phyloP scores from a whole-genome alignment of 352 stramenopile genomes.

The Nothophytophthora sp. region DNA sequence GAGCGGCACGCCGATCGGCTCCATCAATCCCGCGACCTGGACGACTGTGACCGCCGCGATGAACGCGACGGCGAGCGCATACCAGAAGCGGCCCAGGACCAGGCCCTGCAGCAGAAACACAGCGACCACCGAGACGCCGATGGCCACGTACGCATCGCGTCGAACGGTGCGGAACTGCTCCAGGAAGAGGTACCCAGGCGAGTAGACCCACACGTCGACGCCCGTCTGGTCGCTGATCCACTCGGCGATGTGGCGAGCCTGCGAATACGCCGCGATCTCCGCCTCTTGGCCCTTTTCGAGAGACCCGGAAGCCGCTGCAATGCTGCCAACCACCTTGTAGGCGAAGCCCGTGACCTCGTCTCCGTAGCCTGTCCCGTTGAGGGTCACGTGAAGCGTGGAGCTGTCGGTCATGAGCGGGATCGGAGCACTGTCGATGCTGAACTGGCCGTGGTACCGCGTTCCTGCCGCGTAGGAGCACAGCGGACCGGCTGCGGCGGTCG shows the following conservation, averaged over 20 bases:
- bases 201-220: slow-evolving; percentile 76
- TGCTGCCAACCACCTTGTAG: slow-evolving; percentile 61
- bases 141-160: slow-evolving; percentile 46
- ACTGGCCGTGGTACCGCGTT: slow-evolving; percentile 67
- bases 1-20: slow-evolving; percentile 57
- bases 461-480: slow-evolving; percentile 59
- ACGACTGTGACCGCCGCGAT: slow-evolving; percentile 51
- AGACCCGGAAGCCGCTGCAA: slow-evolving; percentile 8
- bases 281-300: slow-evolving; percentile 34
- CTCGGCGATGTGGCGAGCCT: slow-evolving; percentile 53
- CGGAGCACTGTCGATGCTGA: slow-evolving; percentile 62
- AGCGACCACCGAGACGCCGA: slow-evolving; percentile 41
- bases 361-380: slow-evolving; percentile 55
- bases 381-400: slow-evolving; percentile 25
- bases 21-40: slow-evolving; percentile 66
- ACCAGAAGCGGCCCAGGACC: slow-evolving; percentile 48
- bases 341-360: slow-evolving; percentile 60
- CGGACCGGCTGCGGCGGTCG: slow-evolving; percentile 36
- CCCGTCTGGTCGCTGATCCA: slow-evolving; percentile 71
- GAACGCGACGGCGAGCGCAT: slow-evolving; percentile 48
- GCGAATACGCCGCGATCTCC: slow-evolving; percentile 46
- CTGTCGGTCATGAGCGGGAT: slow-evolving; percentile 35
- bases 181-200: slow-evolving; percentile 58
- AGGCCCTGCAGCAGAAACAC: slow-evolving; percentile 54
- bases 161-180: slow-evolving; percentile 73